A percentile compares a stretch with the other conserved stretches of the same genome.
Evolutionary conservation across 768 basidiomycete species (phyloP).

Genomic region (Serendipita indica): DNA sequence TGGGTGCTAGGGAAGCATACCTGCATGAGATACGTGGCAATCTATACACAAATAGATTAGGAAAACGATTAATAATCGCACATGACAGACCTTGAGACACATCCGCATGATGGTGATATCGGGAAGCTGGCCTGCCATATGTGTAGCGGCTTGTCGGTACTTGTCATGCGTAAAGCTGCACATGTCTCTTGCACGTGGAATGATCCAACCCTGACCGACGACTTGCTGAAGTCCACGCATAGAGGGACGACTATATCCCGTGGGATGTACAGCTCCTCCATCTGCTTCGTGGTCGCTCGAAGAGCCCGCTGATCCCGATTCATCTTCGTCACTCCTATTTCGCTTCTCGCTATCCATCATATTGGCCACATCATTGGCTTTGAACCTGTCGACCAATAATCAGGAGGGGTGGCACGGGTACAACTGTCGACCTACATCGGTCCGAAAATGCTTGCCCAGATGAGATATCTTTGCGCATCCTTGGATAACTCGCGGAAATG

Average conservation of each 20-base stretch:
- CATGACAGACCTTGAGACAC: conserved; percentile 40
- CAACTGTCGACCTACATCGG: conserved; percentile 35
- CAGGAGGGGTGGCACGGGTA: background rate
- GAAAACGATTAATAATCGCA: background rate
- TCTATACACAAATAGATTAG: conserved; percentile 9
- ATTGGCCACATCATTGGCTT: conserved; percentile 53
- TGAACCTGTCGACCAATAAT: conserved; percentile 33
- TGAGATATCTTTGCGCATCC: conserved; percentile 49
- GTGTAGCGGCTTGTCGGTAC: conserved; percentile 57
- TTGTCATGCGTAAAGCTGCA: conserved; percentile 62
- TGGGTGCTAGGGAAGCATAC: background rate
- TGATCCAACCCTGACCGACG: conserved; percentile 55
- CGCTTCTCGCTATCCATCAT: conserved; percentile 64
- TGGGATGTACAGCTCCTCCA: background rate
- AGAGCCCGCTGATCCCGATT: background rate
- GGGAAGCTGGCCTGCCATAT: conserved; percentile 38
- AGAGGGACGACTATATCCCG: conserved; percentile 34
- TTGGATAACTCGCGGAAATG: conserved; percentile 46
- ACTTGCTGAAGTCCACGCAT: conserved; percentile 56
- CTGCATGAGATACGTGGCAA: background rate
- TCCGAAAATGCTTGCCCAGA: conserved; percentile 62
- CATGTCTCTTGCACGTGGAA: conserved; percentile 48
- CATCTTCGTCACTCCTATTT: conserved; percentile 10
- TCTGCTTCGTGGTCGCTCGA: conserved; percentile 31
- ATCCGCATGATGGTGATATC: conserved; percentile 42